Base-by-base conservation (phyloP, 331 rosid genomes). In the Arachis monticola region DNA sequence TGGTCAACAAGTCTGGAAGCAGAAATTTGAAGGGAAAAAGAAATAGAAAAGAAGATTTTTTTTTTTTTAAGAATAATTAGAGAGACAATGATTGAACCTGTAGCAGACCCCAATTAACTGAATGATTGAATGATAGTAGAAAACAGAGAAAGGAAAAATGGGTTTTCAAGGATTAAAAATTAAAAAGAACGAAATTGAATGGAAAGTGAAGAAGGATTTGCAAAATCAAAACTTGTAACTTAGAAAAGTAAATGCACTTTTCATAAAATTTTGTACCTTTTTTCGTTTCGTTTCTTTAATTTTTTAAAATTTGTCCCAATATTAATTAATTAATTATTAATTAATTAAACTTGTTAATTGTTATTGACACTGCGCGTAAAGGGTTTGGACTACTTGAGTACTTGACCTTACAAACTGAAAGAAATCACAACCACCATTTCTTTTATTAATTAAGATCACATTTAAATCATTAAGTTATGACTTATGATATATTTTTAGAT, bases 21-120 rank as follows among this genome's bases (percentile, higher is more conserved):
- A 50, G 17, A 48, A 42, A 44, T 17, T 17, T 14, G 1, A 30
- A 7, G 8, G 5, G 7, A 9, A 3, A 45, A 4, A 3, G 1
- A 8, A 30, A 55, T 6, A 9, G 4, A 52, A 11, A 11, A 0
- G 4, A 13, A 0, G 3, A 22, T 7, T 47, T 7, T 56, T 58
- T n/a, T n/a, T n/a, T 58, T 44, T 32, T 50, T 3, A 51, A 42
- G 60, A 64, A 67, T 53, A 52, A 61, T 52, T 50, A 12, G 13
- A 64, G 40, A 59, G 79, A 71, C 2, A 79, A 58, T 56, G 66
- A 51, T 40, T 32, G 69, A 68, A 38, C 14, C 67, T 50, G 13
- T 50, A 22, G 27, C 5, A 52, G 50, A 50, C 13, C 6, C 7
- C 10, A 69, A 13, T 46, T 0, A 72, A 72, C 14, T 55, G 70